Conservation (phyloP, 768 basidiomycete genomes). For the Leccinum arenicola region DNA sequence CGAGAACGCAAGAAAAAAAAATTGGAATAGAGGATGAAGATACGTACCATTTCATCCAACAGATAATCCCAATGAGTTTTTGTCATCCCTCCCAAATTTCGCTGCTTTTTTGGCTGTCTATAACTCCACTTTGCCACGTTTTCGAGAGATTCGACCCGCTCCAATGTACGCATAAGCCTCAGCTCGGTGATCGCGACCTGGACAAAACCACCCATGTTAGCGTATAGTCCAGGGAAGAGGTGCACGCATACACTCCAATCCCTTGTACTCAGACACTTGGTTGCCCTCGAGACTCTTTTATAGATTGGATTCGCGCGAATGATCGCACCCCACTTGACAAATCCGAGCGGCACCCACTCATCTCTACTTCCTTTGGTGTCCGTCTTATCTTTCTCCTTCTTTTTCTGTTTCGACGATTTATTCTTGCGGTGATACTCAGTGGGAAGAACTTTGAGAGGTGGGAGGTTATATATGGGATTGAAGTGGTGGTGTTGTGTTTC, state of each 20-base stretch:
- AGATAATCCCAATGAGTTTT: constrained; percentile 97
- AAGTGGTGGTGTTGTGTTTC: constrained; percentile 36
- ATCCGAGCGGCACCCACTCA: constrained; percentile 63
- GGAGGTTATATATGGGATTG: constrained; percentile 50
- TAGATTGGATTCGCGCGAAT: constrained; percentile 75
- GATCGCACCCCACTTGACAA: constrained; percentile 71
- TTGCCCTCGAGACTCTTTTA: constrained; percentile 63
- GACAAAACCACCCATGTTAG: constrained; percentile 5
- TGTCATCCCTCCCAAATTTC: constrained; percentile 65
- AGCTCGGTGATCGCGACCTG: constrained; percentile 81
- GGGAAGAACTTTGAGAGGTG: constrained; percentile 53
- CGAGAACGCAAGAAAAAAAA: not conserved
- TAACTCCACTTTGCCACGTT: constrained; percentile 83
- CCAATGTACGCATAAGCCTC: constrained; percentile 73
- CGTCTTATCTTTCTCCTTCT: constrained; percentile 51
- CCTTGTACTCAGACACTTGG: constrained; percentile 74
- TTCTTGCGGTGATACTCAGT: constrained; percentile 51
- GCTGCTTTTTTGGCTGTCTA: constrained; percentile 92
- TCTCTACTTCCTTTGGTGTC: constrained; percentile 53
- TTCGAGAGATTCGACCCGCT: constrained; percentile 83
- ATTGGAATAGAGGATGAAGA: not conserved
- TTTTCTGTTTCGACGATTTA: constrained; percentile 47
- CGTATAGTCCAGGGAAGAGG: not conserved
- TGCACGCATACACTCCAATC: constrained; percentile 74
- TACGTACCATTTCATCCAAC: constrained; percentile 89